Base-by-base conservation (phyloP, 768 basidiomycete genomes). In the Boletus rex-veris region DNA sequence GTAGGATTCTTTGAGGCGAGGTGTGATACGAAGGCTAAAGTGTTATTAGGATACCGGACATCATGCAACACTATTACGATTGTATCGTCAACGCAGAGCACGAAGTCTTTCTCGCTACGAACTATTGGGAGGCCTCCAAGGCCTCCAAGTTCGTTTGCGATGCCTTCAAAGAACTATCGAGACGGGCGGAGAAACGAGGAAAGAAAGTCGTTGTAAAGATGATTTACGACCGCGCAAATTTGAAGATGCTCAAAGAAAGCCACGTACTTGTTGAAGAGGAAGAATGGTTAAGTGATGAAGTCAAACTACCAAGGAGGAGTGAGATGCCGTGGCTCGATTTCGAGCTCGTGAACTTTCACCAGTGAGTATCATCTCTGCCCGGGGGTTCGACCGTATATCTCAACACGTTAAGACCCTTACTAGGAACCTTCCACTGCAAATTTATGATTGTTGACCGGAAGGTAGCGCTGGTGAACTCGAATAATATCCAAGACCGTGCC, bases 341-440 rank as follows among this genome's bases (percentile, higher is more conserved):
- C 45, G 78, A 87, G 63, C 79, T 86, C 35, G 70, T 86, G 58
- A 82, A 81, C 58, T 81, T 74, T 54, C 78, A 81, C 56, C 76
- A 68, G 68, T 68, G 55, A 57, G 59, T 58, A 30, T 39, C 24
- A 30, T 35, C 5, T 36, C 26, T 11, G 7, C 14, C 43, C 24
- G 37, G 36, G 5, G 14, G 4, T 12, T 53, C 12, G 26, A 42
- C 8, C 37, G 12, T 30, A 35, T 39, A 8, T 33, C 21, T 48
- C 9, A 40, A 18, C 10, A 24, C 33, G 15, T 48, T 64, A 53
- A 71, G 77, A 36, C 80, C 80, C 4, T 55, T 83, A 19, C 65
- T 84, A 3, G 85, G 85, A 12, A 88, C 86, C 0, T 88, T 87
- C 67, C 87, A 89, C 59, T 79, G 81, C 43, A 88, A 88, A 63